phyloP scores from a whole-genome alignment of 1,139 yeast species.

The Pichia sp. region DNA sequence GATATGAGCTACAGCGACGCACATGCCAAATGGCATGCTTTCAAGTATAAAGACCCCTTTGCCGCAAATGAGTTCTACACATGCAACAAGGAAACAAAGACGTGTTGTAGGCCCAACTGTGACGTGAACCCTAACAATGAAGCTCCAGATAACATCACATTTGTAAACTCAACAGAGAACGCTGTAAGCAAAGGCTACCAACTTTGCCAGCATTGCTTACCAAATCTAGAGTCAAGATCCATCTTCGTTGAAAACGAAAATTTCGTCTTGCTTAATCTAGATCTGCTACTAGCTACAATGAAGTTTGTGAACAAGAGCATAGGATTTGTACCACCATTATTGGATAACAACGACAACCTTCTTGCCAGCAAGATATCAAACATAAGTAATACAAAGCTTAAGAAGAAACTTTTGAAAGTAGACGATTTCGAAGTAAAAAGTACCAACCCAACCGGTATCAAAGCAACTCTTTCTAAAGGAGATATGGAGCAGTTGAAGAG shows the following conservation, averaged over 20 bases:
- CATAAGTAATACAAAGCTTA: slow-evolving; percentile 19
- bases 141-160: slow-evolving; percentile 42
- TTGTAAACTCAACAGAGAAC: slow-evolving; percentile 38
- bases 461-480: slow-evolving; percentile 40
- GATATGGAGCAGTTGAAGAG: slow-evolving; percentile 66
- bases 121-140: slow-evolving; percentile 38
- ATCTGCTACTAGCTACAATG: slow-evolving; percentile 56
- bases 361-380: slow-evolving; percentile 19
- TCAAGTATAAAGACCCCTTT: slow-evolving; percentile 63
- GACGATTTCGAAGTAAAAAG: neutral
- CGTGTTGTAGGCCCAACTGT: slow-evolving; percentile 67
- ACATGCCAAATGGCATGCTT: slow-evolving; percentile 57
- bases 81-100: slow-evolving; percentile 40
- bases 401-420: slow-evolving; percentile 18
- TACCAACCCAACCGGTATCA: neutral
- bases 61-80: slow-evolving; percentile 56
- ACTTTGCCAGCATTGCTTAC: slow-evolving; percentile 54
- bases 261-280: slow-evolving; percentile 41
- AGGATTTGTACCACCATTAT: slow-evolving; percentile 51
- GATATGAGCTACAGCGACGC: slow-evolving; percentile 39
- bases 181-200: slow-evolving; percentile 44
- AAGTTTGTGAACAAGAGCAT: slow-evolving; percentile 51
- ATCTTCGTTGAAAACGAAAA: slow-evolving; percentile 17
- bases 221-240: slow-evolving; percentile 21
- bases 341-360: slow-evolving; percentile 45